Evolutionary conservation across 352 stramenopile genomes (phyloP).

Genomic region (Pythium pyrilobum): DNA sequence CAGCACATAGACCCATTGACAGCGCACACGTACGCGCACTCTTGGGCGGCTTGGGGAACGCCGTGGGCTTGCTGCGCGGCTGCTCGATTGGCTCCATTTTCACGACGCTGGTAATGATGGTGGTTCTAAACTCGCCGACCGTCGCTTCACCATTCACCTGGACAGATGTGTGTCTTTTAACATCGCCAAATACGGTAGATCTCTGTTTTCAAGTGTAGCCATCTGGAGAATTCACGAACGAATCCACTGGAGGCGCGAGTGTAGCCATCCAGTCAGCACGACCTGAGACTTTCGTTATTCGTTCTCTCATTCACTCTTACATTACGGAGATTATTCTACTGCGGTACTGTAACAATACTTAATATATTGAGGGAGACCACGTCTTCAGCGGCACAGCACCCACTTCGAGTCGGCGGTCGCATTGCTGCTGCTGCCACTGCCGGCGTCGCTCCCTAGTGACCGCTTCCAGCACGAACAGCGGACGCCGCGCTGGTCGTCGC

Average conservation of each 20-base stretch:
- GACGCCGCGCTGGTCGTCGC: background rate
- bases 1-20: background rate
- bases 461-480: constrained; percentile 13
- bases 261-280: too few species aligned
- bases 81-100: constrained; percentile 2
- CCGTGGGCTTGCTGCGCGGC: constrained; percentile 16
- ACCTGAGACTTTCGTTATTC: too few species aligned
- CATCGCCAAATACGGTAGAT: background rate
- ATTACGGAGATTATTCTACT: too few species aligned
- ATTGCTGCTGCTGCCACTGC: background rate
- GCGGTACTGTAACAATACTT: too few species aligned
- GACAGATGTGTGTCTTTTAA: constrained; percentile 9
- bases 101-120: background rate
- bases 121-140: background rate
- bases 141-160: constrained; percentile 9
- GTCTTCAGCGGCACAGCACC: constrained; percentile 11
- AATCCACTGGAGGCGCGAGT: too few species aligned
- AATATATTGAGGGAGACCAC: too few species aligned
- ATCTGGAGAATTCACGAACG: background rate
- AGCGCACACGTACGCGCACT: constrained; percentile 40
- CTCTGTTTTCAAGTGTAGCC: background rate
- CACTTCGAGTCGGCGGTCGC: constrained; percentile 2
- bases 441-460: background rate
- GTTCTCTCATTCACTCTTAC: too few species aligned
- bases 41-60: constrained; percentile 51